Evolutionary conservation across 371 early-diverging fungal species (phyloP).

Genomic region (Actinomortierella ambigua): DNA sequence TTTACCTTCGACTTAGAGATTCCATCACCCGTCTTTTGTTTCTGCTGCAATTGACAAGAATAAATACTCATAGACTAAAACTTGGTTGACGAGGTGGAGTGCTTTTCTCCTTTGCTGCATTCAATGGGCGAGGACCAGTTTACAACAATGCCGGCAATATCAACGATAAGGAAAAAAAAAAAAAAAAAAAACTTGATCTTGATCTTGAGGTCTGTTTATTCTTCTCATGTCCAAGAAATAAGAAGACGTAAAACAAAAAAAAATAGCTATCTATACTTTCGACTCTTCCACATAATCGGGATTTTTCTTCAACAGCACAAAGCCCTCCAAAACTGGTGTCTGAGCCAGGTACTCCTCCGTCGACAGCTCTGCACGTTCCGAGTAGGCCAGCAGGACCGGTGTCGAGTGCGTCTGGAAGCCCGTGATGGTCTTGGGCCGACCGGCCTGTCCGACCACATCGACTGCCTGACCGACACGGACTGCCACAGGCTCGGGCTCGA

Average conservation of each 20-base stretch:
- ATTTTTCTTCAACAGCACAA: constrained; percentile 95
- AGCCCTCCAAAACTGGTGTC: constrained; percentile 89
- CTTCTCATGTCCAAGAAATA: background rate
- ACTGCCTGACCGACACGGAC: constrained; percentile 99
- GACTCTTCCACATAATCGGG: constrained; percentile 83
- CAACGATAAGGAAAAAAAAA: background rate
- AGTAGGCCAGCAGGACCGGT: constrained; percentile 95
- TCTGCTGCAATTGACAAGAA: no score
- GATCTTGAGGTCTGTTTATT: background rate
- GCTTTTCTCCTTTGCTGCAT: no score
- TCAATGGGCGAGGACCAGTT: no score
- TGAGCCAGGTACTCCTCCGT: constrained; percentile 93
- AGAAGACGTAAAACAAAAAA: background rate
- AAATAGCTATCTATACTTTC: constrained; percentile 62
- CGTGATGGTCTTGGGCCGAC: constrained; percentile 97
- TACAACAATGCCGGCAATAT: no score
- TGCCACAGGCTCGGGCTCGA: constrained; percentile 79
- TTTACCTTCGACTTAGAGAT: no score
- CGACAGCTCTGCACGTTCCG: constrained; percentile 97
- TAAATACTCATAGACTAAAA: no score
- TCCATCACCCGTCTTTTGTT: no score
- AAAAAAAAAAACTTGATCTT: background rate
- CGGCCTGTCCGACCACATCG: constrained; percentile 99
- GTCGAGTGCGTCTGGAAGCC: constrained; percentile 99
- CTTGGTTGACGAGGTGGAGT: no score